Evolutionary conservation across 768 basidiomycete genomes (phyloP).

Genomic region (Suillus tomentosus): DNA sequence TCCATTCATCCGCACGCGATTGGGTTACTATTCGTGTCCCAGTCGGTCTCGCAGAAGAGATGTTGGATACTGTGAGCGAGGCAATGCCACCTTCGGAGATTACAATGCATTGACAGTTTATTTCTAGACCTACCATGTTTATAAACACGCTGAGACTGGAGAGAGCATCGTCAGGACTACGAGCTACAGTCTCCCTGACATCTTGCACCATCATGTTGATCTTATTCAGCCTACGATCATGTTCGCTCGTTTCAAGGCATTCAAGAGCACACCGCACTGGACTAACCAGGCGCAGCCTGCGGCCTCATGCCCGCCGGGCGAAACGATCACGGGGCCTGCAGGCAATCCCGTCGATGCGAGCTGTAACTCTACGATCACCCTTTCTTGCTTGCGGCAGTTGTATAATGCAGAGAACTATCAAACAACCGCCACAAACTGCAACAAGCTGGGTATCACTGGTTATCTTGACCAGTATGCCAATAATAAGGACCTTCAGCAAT

Average conservation of each 20-base stretch:
- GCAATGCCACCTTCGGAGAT: neutral
- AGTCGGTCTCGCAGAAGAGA: slow-evolving; percentile 60
- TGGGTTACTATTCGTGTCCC: slow-evolving; percentile 67
- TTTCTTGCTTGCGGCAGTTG: slow-evolving; percentile 54
- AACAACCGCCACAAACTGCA: slow-evolving; percentile 43
- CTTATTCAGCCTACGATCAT: slow-evolving; percentile 73
- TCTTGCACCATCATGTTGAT: slow-evolving; percentile 62
- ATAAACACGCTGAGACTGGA: slow-evolving; percentile 54
- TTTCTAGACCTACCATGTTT: slow-evolving; percentile 61
- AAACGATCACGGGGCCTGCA: slow-evolving; percentile 30
- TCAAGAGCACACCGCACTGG: slow-evolving; percentile 44
- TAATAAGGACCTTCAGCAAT: slow-evolving; percentile 49
- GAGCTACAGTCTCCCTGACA: slow-evolving; percentile 62
- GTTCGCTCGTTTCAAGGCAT: slow-evolving; percentile 51
- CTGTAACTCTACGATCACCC: slow-evolving; percentile 53
- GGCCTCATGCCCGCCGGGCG: slow-evolving; percentile 11
- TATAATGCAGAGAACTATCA: slow-evolving; percentile 54
- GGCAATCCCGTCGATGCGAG: slow-evolving; percentile 46
- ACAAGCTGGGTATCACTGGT: slow-evolving; percentile 55
- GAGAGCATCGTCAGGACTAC: slow-evolving; percentile 66
- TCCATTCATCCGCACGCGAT: slow-evolving; percentile 65
- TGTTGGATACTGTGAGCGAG: slow-evolving; percentile 64
- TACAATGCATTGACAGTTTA: neutral
- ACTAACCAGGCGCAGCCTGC: slow-evolving; percentile 14
- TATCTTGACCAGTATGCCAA: slow-evolving; percentile 59